These are phyloP conservation scores for Punica granatum DNA, from an alignment of 345 rosid genomes.

Conservation along the genomic window DNA sequence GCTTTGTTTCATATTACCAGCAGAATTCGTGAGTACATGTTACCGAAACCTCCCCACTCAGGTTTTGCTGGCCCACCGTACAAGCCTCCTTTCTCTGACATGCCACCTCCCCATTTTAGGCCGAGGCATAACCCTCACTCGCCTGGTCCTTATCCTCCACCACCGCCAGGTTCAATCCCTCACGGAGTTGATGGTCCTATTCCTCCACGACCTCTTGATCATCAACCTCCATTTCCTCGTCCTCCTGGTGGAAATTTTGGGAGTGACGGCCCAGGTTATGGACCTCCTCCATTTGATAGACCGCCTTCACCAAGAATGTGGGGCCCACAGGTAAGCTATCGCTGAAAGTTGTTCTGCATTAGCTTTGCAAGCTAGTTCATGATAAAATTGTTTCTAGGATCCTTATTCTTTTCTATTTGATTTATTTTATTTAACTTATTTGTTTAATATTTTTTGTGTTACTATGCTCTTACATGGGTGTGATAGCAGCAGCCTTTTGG, in stretches of 20 bases:
- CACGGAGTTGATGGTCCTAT: conserved; percentile 37
- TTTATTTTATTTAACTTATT: not conserved
- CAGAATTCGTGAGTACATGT: conserved; percentile 58
- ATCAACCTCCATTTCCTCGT: conserved; percentile 39
- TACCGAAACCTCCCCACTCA: conserved; percentile 45
- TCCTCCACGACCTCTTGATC: conserved; percentile 35
- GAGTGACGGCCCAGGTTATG: conserved; percentile 54
- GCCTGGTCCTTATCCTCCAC: conserved; percentile 25
- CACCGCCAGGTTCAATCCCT: conserved; percentile 48
- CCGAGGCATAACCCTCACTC: conserved; percentile 58
- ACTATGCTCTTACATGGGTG: conserved; percentile 4
- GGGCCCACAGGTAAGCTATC: conserved; percentile 53
- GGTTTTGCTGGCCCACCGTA: conserved; percentile 36
- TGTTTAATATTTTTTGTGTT: not conserved
- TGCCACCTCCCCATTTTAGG: conserved; percentile 62
- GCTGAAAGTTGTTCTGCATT: not conserved
- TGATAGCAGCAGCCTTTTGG: conserved; percentile 32
- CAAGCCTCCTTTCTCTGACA: conserved; percentile 59
- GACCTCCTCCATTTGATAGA: conserved; percentile 50
- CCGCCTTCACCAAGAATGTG: conserved; percentile 70
- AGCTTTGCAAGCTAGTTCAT: not conserved
- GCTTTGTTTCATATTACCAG: conserved; percentile 69
- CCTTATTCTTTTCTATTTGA: not conserved
- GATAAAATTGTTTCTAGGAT: not conserved
- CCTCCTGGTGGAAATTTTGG: conserved; percentile 25